Evolutionary conservation across 345 rosid species (phyloP), one percentile per base, ranked within the genome.

Genomic region (Ceriops tagal): DNA sequence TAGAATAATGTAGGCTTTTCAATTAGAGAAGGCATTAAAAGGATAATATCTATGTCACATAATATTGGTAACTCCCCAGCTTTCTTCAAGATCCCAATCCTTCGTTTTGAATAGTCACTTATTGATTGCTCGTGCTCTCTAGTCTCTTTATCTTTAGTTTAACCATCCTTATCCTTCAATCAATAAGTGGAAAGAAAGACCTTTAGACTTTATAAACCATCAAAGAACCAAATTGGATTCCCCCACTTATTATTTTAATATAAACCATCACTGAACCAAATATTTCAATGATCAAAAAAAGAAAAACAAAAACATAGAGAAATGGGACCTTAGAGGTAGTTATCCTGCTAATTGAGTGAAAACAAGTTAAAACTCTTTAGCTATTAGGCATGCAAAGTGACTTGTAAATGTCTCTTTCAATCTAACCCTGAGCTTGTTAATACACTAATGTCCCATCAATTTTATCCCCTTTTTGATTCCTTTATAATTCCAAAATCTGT

Each of bases 1-100:
- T 86, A 86, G 77, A 86, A 89, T 63, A 89, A 67, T 9, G 89
- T 83, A 73, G 96, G 85, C 81, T 64, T 80, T 69, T 87, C 96
- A 0, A 83, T 88, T 0, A 96, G 98, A 79, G 96, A 89, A 79
- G 88, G 88, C 96, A 89, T 88, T 69, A 93, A 87, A 80, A 91
- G 91, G 78, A 88, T 78, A 66, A 89, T 84, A 74, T 91, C 92
- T 43, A 87, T 84, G 72, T 87, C 96, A 59, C 98, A 91, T 64
- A 93, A 72, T 74, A 93, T 91, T 0, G 96, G 89, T 67, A 93
- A 73, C 73, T 91, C 98, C 83, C 68, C 84, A 1, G 96, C 96
- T 82, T 93, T 93, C 86, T 91, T 93, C 81, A 91, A 61, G 49
- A 93, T 88, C 57, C 98, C 98, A 77, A 71, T 84, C 80, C 80